Percentiles rank a stretch among this genome's conserved stretches.
Conservation (phyloP, 495 filamentous ascomycete species). For the Viridothelium virens region DNA sequence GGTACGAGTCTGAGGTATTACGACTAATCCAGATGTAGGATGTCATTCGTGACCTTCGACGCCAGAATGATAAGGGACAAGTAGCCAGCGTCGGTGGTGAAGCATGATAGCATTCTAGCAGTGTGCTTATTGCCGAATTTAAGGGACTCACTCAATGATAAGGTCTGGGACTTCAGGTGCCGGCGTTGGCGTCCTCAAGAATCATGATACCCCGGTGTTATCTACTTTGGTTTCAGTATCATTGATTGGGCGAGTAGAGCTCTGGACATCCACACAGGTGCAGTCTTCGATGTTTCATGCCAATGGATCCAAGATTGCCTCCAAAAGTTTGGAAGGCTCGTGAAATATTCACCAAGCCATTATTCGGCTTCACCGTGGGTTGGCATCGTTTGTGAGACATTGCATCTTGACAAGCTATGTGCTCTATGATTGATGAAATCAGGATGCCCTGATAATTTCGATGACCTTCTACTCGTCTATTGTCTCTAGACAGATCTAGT, state of each 20-base stretch:
- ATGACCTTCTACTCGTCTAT: neutral
- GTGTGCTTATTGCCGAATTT: neutral
- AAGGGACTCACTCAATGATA: neutral
- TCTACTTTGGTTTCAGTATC: neutral
- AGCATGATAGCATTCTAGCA: neutral
- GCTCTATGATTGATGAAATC: too few relatives aligned
- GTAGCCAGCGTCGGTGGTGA: neutral
- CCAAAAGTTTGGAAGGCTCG: neutral
- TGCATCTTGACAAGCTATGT: too few relatives aligned
- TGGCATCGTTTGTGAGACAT: neutral
- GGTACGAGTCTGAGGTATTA: neutral
- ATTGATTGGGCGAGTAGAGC: too few relatives aligned
- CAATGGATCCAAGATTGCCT: neutral
- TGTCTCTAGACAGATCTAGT: neutral
- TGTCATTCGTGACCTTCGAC: constrained; percentile 7
- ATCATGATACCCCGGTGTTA: neutral
- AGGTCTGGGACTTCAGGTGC: neutral
- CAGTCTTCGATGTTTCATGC: neutral
- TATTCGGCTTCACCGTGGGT: neutral
- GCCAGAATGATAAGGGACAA: constrained; percentile 6
- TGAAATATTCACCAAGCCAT: neutral
- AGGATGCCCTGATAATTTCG: too few relatives aligned
- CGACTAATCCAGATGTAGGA: constrained; percentile 2
- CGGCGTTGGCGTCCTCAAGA: neutral
- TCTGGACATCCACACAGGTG: neutral